Evolutionary conservation across 176 grass and related monocot genomes (phyloP).

Genomic region (Carex cristatella): DNA sequence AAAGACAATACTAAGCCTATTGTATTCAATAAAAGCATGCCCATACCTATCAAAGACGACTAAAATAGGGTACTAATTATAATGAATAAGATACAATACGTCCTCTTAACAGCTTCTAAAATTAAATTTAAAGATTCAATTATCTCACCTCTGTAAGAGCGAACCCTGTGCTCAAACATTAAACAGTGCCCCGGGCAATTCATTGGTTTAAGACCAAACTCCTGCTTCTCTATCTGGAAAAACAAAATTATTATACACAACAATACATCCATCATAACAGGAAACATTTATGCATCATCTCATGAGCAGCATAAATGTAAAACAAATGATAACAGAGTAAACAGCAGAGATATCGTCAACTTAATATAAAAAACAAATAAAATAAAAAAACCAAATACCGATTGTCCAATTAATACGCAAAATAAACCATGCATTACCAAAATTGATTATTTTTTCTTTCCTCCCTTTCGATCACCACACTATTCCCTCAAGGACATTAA

Average conservation of each 20-base stretch:
- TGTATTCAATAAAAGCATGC: neutral
- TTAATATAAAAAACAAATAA: neutral
- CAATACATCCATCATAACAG: neutral
- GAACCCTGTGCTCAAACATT: constrained; percentile 94
- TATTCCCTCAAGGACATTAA: neutral
- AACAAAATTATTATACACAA: neutral
- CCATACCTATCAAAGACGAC: neutral
- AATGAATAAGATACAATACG: neutral
- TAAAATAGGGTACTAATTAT: neutral
- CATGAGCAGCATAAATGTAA: constrained; percentile 1
- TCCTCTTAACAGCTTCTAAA: neutral
- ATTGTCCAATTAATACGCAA: neutral
- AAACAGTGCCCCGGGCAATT: constrained; percentile 98
- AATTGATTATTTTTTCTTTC: neutral
- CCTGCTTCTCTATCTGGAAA: constrained; percentile 88
- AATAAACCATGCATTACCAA: neutral
- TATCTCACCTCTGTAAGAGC: constrained; percentile 87
- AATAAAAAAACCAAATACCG: neutral
- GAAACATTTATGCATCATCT: neutral
- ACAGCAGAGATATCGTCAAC: neutral
- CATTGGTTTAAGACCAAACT: constrained; percentile 99
- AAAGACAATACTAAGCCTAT: neutral
- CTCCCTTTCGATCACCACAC: neutral
- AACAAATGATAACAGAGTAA: neutral
- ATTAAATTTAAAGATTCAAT: constrained; percentile 9